Conservation (phyloP, 176 grass and related monocot genomes). For the Cenchrus fungigraminus region DNA sequence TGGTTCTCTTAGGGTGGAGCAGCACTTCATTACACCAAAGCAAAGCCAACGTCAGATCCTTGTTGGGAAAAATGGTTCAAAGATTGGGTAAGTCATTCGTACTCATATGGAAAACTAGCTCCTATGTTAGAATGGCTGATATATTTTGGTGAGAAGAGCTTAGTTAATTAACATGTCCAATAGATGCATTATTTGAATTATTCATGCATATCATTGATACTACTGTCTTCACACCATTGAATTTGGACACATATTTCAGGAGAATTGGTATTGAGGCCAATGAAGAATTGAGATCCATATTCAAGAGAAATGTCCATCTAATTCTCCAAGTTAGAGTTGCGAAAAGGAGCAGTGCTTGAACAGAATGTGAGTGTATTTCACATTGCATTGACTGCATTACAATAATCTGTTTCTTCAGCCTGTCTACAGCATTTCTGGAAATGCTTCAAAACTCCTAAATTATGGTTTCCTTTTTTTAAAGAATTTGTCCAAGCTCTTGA, state of each 20-base stretch:
- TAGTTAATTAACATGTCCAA: background rate
- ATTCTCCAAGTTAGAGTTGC: slow-evolving; percentile 94
- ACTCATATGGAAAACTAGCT: background rate
- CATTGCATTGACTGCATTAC: background rate
- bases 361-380: slow-evolving; percentile 37
- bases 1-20: slow-evolving; percentile 95
- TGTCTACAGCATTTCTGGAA: slow-evolving; percentile 15
- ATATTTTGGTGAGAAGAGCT: slow-evolving; percentile 8
- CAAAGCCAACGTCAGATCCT: slow-evolving; percentile 93
- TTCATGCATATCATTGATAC: background rate
- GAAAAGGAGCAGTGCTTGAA: slow-evolving; percentile 75
- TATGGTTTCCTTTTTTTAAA: background rate
- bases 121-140: background rate
- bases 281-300: slow-evolving; percentile 92
- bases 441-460: slow-evolving; percentile 11
- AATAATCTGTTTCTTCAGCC: background rate
- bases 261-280: slow-evolving; percentile 99
- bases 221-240: slow-evolving; percentile 5
- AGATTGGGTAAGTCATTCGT: slow-evolving; percentile 78
- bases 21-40: slow-evolving; percentile 93
- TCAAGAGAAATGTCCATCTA: slow-evolving; percentile 93
- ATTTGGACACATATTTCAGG: slow-evolving; percentile 49
- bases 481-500: background rate
- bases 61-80: slow-evolving; percentile 99
- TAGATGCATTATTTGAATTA: slow-evolving; percentile 3